Percentiles rank a stretch among this genome's conserved stretches.
Conservation (phyloP, 148 eudicot species). For the Rhododendron kiyosumense region DNA sequence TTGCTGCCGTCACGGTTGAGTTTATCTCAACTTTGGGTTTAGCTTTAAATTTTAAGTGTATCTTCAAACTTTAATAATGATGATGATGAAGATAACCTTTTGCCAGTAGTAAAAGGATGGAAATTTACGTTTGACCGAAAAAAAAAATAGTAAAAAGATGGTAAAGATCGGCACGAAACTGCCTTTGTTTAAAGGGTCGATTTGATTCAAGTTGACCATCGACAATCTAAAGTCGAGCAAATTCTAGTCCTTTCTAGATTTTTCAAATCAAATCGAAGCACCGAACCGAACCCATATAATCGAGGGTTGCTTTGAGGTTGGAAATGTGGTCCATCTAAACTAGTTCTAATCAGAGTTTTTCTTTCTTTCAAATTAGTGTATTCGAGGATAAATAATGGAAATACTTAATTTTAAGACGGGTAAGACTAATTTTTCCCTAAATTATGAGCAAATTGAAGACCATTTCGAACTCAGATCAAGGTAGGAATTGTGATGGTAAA, state of each 20-base stretch:
- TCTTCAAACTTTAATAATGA: slow-evolving; percentile 2
- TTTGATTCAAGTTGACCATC: neutral
- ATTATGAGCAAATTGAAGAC: neutral
- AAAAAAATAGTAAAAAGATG: slow-evolving; percentile 1
- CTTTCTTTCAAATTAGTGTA: neutral
- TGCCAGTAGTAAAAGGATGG: slow-evolving; percentile 3
- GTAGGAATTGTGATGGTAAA: neutral
- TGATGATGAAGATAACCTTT: slow-evolving; percentile 1
- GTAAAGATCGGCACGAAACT: neutral
- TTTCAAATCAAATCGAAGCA: neutral
- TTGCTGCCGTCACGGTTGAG: slow-evolving; percentile 2
- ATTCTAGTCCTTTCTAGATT: neutral
- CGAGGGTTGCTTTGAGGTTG: neutral
- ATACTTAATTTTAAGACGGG: neutral
- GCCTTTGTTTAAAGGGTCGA: neutral
- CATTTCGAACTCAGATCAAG: neutral
- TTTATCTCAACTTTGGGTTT: slow-evolving; percentile 3
- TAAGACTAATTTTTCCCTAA: neutral
- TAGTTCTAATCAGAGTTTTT: neutral
- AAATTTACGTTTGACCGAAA: no score
- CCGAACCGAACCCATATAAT: neutral
- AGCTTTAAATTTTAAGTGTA: neutral
- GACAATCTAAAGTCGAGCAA: neutral
- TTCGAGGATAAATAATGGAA: no score
- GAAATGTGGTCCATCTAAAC: neutral